Percentiles rank a stretch among this genome's conserved stretches.
Evolutionary conservation across 805 yeast genomes (phyloP).

Genomic region (Starmerella apis): DNA sequence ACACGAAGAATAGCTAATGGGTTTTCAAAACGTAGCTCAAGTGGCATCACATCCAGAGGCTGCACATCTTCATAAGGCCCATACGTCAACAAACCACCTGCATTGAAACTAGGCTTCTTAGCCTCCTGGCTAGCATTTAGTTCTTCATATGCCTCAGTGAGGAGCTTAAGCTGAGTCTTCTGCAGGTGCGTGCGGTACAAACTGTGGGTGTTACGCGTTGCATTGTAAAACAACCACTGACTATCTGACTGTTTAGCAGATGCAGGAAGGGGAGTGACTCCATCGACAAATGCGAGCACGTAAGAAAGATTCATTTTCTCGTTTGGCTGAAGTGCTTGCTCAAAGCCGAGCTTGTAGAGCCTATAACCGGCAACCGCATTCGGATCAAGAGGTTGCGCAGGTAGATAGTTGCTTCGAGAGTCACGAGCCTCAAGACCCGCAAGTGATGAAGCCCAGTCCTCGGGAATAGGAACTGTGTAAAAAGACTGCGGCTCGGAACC

Average conservation of each 20-base stretch:
- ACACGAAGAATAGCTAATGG: constrained; percentile 56
- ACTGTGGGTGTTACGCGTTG: constrained; percentile 48
- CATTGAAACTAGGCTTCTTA: constrained; percentile 21
- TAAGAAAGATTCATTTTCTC: constrained; percentile 40
- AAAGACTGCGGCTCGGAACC: constrained; percentile 43
- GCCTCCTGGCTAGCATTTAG: constrained; percentile 36
- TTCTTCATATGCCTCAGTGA: constrained; percentile 28
- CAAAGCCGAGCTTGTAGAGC: constrained; percentile 42
- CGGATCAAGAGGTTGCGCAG: constrained; percentile 17
- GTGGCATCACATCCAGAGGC: constrained; percentile 41
- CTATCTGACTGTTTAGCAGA: constrained; percentile 46
- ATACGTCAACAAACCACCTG: constrained; percentile 35
- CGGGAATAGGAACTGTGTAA: constrained; percentile 53
- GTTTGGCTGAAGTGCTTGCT: constrained; percentile 58
- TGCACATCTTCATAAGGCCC: constrained; percentile 44
- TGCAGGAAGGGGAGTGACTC: constrained; percentile 56
- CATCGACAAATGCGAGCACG: constrained; percentile 22
- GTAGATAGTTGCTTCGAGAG: constrained; percentile 24
- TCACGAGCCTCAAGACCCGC: constrained; percentile 40
- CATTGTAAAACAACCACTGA: constrained; percentile 49
- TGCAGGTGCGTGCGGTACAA: constrained; percentile 50
- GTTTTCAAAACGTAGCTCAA: constrained; percentile 53
- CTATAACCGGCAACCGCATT: constrained; percentile 26
- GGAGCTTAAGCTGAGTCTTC: constrained; percentile 38
- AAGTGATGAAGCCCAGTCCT: constrained; percentile 35